phyloP scores from a whole-genome alignment of 2,329 filamentous ascomycete species.

The Trichoderma sp. region DNA sequence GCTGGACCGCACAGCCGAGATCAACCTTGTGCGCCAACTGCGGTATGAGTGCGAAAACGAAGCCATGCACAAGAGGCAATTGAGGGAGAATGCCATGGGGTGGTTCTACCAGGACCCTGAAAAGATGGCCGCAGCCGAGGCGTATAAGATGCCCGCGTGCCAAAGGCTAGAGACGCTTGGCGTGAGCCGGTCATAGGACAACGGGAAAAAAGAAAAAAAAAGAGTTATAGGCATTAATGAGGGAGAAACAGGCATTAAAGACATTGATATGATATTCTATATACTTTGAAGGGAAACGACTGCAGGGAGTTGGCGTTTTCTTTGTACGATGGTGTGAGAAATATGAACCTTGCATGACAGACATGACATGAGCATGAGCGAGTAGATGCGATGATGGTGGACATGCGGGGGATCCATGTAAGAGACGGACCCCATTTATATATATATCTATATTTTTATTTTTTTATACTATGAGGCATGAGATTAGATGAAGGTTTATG shows the following conservation, averaged over 20 bases:
- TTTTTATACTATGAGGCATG: not conserved
- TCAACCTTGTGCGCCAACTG: slow-evolving; percentile 65
- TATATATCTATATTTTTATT: not conserved
- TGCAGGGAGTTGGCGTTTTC: slow-evolving; percentile 17
- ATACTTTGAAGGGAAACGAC: slow-evolving; percentile 7
- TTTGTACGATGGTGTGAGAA: slow-evolving; percentile 16
- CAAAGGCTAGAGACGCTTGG: slow-evolving; percentile 46
- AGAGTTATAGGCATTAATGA: not conserved
- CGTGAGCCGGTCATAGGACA: slow-evolving; percentile 25
- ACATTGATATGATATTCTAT: slow-evolving; percentile 16
- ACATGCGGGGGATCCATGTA: slow-evolving; percentile 7
- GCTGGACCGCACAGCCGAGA: slow-evolving; percentile 76
- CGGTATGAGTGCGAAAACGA: slow-evolving; percentile 73
- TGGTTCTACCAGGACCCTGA: slow-evolving; percentile 82
- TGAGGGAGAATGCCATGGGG: slow-evolving; percentile 75
- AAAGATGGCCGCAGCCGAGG: slow-evolving; percentile 69
- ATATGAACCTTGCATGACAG: slow-evolving; percentile 12
- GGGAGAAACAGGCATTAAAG: slow-evolving; percentile 9
- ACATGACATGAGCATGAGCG: slow-evolving; percentile 11
- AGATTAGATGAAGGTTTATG: not conserved
- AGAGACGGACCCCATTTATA: not conserved
- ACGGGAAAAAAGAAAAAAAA: not conserved
- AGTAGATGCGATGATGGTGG: slow-evolving; percentile 4
- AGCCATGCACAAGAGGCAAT: slow-evolving; percentile 58
- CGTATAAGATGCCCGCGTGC: slow-evolving; percentile 52